Evolutionary conservation across 768 basidiomycete genomes (phyloP), one percentile per base, ranked within the genome.

Genomic region (Vararia minispora): DNA sequence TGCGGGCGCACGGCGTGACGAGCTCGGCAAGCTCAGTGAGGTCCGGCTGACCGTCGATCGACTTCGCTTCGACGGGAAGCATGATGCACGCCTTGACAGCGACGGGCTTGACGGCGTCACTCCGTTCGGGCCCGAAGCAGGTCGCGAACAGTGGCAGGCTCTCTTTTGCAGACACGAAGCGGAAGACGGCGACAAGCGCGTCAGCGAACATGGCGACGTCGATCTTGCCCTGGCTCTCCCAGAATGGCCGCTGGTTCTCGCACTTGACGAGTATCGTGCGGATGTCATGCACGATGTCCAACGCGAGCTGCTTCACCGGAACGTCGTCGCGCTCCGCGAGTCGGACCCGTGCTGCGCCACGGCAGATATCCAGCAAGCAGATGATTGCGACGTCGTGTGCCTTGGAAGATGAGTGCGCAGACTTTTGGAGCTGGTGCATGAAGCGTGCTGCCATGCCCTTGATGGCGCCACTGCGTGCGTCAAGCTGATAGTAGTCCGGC

Each of bases 121-220:
- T 80, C 22, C 81, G 72, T 48, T 87, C 82, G 7, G 86, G 74
- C 39, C 80, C 76, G 28, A 88, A 53, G 45, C 85, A 84, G 11
- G 64, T 62, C 16, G 61, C 50, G 52, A 90, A 84, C 5, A 88
- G 51, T 0, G 65, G 64, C 6, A 77, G 33, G 2, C 74, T 66
- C 28, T 85, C 79, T 30, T 76, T 71, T 29, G 66, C 60, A 0
- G 80, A 69, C 16, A 85, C 55, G 47, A 81, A 84, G 11, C 84
- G 72, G 54, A 72, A 90, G 8, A 88, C 56, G 1, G 72, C 69
- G 2, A 79, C 79, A 7, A 95, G 61, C 0, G 76, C 79, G 46
- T 88, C 80, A 1, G 79, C 76, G 48, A 80, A 76, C 28, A 90
- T 61, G 9, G 75, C 71, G n/a, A 84, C 71, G 50, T 92, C 86